Percentiles rank a stretch among this genome's conserved stretches.
These are phyloP conservation scores for Leishmania gerbilli DNA, from an alignment of 208 protist species.

Conservation along the genomic window DNA sequence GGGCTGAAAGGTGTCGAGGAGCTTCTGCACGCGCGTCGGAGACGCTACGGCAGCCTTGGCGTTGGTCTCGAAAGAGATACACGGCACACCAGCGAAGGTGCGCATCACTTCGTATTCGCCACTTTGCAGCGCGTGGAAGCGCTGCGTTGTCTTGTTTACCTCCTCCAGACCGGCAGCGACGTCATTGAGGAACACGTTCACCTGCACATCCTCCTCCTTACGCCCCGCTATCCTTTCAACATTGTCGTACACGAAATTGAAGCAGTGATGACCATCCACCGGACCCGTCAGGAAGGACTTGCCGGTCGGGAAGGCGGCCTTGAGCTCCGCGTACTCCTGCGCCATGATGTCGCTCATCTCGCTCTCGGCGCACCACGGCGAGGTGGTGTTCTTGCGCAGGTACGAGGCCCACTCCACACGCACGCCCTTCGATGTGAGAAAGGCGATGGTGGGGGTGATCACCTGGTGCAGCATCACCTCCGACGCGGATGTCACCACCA, in stretches of 20 bases:
- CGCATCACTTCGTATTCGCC: constrained; percentile 76
- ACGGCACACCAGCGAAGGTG: constrained; percentile 40
- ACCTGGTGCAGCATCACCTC: constrained; percentile 73
- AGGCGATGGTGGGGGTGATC: constrained; percentile 45
- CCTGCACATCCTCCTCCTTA: constrained; percentile 67
- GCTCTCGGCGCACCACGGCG: constrained; percentile 54
- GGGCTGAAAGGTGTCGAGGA: constrained; percentile 59
- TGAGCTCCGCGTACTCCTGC: constrained; percentile 86
- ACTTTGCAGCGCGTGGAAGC: constrained; percentile 32
- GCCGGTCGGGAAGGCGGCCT: constrained; percentile 74
- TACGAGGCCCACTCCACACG: constrained; percentile 84
- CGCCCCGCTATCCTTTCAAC: constrained; percentile 35
- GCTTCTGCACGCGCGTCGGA: constrained; percentile 36
- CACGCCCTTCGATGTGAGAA: constrained; percentile 33
- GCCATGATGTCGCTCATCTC: constrained; percentile 87
- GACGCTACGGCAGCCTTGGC: constrained; percentile 30
- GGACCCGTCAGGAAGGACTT: constrained; percentile 80
- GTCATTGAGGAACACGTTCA: constrained; percentile 84
- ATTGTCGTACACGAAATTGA: constrained; percentile 86
- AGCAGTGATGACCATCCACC: constrained; percentile 88
- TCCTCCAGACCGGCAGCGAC: constrained; percentile 27
- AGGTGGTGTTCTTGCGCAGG: constrained; percentile 78
- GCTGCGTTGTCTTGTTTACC: constrained; percentile 32
- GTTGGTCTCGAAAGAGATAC: constrained; percentile 84
- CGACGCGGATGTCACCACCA: constrained; percentile 55